phyloP scores from a whole-genome alignment of 176 grass and related monocot genomes.

The Zoysia japonica region DNA sequence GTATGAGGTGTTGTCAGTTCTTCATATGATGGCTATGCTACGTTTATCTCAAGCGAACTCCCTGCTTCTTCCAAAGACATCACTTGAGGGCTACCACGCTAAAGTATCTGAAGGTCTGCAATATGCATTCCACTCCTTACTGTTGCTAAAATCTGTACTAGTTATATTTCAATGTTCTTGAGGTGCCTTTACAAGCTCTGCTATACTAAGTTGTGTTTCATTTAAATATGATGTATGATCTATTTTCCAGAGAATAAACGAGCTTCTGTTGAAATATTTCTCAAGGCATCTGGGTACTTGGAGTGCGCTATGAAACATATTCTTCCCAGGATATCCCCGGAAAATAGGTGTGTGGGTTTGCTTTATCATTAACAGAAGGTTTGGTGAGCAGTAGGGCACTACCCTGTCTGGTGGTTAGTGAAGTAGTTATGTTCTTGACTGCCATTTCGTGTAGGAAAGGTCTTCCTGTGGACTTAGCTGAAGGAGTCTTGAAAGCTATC shows the following conservation, averaged over 20 bases:
- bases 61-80: conserved; percentile 78
- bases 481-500: conserved; percentile 75
- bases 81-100: conserved; percentile 70
- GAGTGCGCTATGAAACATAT: conserved; percentile 74
- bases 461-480: conserved; percentile 79
- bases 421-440: conserved; percentile 42
- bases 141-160: neutral
- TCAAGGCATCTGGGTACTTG: conserved; percentile 87
- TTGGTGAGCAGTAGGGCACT: neutral
- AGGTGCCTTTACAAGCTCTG: conserved; percentile 2
- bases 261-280: conserved; percentile 69
- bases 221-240: conserved; percentile 10
- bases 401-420: conserved; percentile 14
- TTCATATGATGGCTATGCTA: conserved; percentile 79
- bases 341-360: conserved; percentile 59
- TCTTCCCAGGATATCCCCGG: conserved; percentile 69
- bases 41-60: conserved; percentile 70
- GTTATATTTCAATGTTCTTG: conserved; percentile 1
- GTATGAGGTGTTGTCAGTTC: conserved; percentile 89
- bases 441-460: conserved; percentile 74
- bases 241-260: conserved; percentile 67
- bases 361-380: conserved; percentile 19
- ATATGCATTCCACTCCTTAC: conserved; percentile 18
- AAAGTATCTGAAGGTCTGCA: conserved; percentile 80
- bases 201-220: neutral